phyloP scores from a whole-genome alignment of 164 flowering plant species.

The Cinnamomum chago region DNA sequence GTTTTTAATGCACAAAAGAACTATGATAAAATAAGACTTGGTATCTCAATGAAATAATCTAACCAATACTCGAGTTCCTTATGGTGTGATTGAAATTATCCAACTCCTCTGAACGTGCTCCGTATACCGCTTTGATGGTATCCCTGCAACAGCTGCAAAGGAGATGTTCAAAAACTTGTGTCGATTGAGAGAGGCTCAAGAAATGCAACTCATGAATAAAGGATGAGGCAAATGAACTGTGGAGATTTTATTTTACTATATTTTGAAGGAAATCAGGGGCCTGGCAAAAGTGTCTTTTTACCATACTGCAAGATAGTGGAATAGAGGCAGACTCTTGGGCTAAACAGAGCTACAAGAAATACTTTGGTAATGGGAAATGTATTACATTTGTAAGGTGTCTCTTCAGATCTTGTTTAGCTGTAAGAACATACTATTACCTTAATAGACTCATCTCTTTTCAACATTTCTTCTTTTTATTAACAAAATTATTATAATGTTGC shows the following conservation, averaged over 20 bases:
- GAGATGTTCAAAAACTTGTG: background rate
- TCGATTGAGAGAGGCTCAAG: background rate
- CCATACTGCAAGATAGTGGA: background rate
- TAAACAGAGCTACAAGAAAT: too few relatives aligned
- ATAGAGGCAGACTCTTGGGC: too few relatives aligned
- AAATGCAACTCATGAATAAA: background rate
- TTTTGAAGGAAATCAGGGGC: background rate
- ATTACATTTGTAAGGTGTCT: too few relatives aligned
- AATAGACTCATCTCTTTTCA: too few relatives aligned
- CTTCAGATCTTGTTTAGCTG: too few relatives aligned
- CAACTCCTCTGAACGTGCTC: slow-evolving; percentile 53
- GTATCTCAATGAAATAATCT: slow-evolving; percentile 5
- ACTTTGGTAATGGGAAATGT: too few relatives aligned
- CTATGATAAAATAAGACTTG: background rate
- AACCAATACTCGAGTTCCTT: slow-evolving; percentile 15
- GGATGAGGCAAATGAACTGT: background rate
- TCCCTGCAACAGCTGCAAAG: slow-evolving; percentile 62
- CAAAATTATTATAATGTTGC: too few relatives aligned
- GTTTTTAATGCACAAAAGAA: background rate
- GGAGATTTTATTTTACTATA: background rate
- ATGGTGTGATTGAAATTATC: slow-evolving; percentile 45
- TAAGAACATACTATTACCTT: too few relatives aligned
- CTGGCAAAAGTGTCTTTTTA: background rate
- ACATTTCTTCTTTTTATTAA: too few relatives aligned
- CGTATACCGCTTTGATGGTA: slow-evolving; percentile 71